Conservation (phyloP, 441 rosid species). For the Mallotus repandus region DNA sequence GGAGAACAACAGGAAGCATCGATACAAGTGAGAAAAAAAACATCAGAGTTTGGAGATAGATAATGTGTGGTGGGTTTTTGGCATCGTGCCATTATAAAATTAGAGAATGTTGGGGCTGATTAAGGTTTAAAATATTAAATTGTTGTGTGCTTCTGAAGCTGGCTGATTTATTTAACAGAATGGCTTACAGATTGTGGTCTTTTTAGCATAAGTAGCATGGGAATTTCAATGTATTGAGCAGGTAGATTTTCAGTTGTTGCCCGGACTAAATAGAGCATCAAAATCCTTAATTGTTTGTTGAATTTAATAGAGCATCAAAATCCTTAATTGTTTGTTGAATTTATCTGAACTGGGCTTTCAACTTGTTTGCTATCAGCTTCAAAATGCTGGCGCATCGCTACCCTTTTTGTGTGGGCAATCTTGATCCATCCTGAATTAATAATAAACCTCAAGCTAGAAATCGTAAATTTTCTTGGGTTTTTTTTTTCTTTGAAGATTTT, state of each 20-base stretch:
- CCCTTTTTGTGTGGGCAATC: background rate
- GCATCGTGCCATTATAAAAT: slow-evolving; percentile 4
- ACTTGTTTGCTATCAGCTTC: no score
- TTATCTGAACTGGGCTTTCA: no score
- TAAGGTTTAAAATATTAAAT: background rate
- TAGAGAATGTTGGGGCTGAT: background rate
- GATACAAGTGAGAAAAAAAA: no score
- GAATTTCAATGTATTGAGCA: background rate
- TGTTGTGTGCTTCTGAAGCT: background rate
- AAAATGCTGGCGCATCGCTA: no score
- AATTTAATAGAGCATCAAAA: background rate
- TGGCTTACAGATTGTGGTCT: background rate
- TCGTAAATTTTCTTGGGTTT: no score
- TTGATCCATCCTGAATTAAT: no score
- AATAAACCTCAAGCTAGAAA: no score
- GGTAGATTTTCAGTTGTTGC: background rate
- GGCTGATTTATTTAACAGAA: background rate
- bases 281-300: background rate
- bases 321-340: background rate
- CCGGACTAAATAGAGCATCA: background rate
- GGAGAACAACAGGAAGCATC: no score
- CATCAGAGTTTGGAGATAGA: background rate
- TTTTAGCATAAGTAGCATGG: background rate
- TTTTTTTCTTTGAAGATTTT: no score
- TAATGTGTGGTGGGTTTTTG: background rate